Conservation (phyloP, 148 eudicot genomes). For the Cornus kousa region DNA sequence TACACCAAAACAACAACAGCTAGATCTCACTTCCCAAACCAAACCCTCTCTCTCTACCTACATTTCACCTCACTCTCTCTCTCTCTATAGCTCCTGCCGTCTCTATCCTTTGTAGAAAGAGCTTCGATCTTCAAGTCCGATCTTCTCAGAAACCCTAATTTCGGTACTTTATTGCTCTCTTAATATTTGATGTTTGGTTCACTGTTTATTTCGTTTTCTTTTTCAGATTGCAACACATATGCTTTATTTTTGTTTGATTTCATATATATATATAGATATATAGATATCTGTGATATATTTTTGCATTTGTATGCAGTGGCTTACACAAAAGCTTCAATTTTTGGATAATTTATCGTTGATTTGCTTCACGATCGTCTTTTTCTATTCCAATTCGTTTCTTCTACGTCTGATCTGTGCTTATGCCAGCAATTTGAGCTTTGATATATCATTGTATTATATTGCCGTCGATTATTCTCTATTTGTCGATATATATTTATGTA, state of each 20-base stretch:
- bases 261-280: not conserved
- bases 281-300: not conserved
- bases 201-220: not conserved
- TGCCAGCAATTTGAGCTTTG: not conserved
- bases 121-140: slow-evolving; percentile 7
- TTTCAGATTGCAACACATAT: not conserved
- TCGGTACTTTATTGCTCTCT: not conserved
- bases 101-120: not conserved
- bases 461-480: not conserved
- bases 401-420: not conserved
- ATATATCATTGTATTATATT: not conserved
- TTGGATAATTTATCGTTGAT: not conserved
- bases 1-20: not conserved
- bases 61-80: not conserved
- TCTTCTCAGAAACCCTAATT: slow-evolving; percentile 1
- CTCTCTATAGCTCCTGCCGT: not conserved
- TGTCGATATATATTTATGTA: not conserved
- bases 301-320: not conserved
- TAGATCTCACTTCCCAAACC: slow-evolving; percentile 2
- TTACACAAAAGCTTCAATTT: too few species aligned
- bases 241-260: not conserved
- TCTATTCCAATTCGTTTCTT: not conserved
- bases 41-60: not conserved
- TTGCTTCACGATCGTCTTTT: not conserved
- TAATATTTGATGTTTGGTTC: not conserved